Base-by-base conservation (phyloP, 2,329 filamentous ascomycete species). In the Zarea fungicola region DNA sequence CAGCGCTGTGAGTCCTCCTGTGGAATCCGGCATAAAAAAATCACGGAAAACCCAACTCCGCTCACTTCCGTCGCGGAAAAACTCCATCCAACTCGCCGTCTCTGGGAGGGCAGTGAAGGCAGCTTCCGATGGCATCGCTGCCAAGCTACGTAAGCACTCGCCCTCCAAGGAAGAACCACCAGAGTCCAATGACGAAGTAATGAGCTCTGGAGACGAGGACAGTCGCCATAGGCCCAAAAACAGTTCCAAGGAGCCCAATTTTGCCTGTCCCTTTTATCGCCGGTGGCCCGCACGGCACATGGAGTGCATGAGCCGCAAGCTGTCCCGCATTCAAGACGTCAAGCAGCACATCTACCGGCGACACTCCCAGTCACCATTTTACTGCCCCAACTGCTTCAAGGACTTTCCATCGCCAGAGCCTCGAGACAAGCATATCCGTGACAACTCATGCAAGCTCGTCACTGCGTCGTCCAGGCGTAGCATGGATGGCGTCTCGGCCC, bases 291-390 rank as follows among this genome's bases (percentile, higher is more conserved):
- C 48, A 18, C 45, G 42, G 2, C 45, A 56, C 34, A 46, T 44
- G 5, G 48, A 51, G 14, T 57, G 55, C 36, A 47, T 55, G 28
- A 54, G 44, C 16, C 43, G 41, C 41, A 52, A 51, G 26, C 47
- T 57, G n/a, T 48, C 41, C 3, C 52, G 55, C 9, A 56, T 57
- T 22, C 48, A 51, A 32, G 55, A 57, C 25, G 54, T 57, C 40
- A 57, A 55, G 42, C 55, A 57, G 39, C 55, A 57, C 34, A 49
- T 57, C 4, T 39, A 35, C 14, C 45, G 55, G 8, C 43, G 42
- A 13, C 55, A 57, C 31, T 45, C 36, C 2, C 46, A 39, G 31
- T 35, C 40, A 4, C 34, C 21, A 2, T 48, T 47, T 25, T 54
- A 52, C 37, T 57, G 51, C 37, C 51, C 54, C 1, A 46, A 23